Evolutionary conservation across 2,329 filamentous ascomycete genomes (phyloP).

Genomic region (Ophidiomyces ophidiicola): DNA sequence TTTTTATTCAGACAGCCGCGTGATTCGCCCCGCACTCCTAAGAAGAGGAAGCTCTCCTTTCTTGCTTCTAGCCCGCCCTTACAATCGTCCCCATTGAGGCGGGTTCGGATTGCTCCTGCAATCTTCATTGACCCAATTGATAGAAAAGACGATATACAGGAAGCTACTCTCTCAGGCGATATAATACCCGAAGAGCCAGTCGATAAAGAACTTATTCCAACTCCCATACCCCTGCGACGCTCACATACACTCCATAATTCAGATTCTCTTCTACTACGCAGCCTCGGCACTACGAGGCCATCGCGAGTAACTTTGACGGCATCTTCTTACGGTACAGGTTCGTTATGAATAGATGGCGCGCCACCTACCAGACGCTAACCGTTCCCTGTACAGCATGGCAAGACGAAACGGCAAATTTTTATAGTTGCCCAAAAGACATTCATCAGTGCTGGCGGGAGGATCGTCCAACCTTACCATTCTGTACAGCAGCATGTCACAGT

Average conservation of each 20-base stretch:
- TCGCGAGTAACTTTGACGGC: constrained; percentile 25
- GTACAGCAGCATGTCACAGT: constrained; percentile 54
- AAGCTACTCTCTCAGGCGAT: constrained; percentile 19
- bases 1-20: constrained; percentile 20
- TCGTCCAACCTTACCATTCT: constrained; percentile 49
- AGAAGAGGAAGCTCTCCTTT: constrained; percentile 37
- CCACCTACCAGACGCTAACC: constrained; percentile 7
- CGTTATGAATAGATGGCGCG: constrained; percentile 15
- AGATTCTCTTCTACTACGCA: constrained; percentile 31
- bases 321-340: constrained; percentile 28
- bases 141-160: constrained; percentile 16
- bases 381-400: constrained; percentile 39
- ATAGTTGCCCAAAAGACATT: constrained; percentile 44
- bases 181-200: constrained; percentile 14
- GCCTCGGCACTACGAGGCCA: constrained; percentile 22
- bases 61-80: constrained; percentile 34
- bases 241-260: constrained; percentile 28
- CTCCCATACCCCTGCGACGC: constrained; percentile 26
- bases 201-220: constrained; percentile 13
- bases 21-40: constrained; percentile 28
- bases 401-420: constrained; percentile 48
- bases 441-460: constrained; percentile 37
- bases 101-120: constrained; percentile 27
- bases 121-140: constrained; percentile 21
- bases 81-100: constrained; percentile 39